These are phyloP conservation scores for Ustilago esculenta DNA, from an alignment of 1,284 basidiomycete genomes.

Conservation along the genomic window DNA sequence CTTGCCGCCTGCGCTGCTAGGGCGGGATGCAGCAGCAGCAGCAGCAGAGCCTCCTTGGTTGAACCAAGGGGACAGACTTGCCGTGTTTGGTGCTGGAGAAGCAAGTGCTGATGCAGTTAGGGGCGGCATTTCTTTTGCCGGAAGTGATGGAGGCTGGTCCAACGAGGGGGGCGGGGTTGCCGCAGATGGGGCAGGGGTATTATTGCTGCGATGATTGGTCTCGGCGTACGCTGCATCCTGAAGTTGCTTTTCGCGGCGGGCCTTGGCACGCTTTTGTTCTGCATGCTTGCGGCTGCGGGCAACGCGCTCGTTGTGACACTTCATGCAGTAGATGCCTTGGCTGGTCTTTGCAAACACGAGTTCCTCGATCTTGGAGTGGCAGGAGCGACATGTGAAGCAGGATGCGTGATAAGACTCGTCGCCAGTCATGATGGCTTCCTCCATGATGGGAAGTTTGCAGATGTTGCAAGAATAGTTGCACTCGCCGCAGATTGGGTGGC, in stretches of 20 bases:
- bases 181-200: not conserved
- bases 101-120: constrained; percentile 14
- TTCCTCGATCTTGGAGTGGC: constrained; percentile 93
- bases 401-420: constrained; percentile 98
- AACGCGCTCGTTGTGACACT: constrained; percentile 95
- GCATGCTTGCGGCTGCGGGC: constrained; percentile 88
- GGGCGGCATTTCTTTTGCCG: constrained; percentile 19
- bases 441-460: constrained; percentile 46
- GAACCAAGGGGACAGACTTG: constrained; percentile 34
- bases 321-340: constrained; percentile 98
- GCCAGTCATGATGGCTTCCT: constrained; percentile 67
- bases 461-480: constrained; percentile 82
- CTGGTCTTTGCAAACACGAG: constrained; percentile 98
- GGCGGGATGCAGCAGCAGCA: constrained; percentile 12
- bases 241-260: constrained; percentile 41
- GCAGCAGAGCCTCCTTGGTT: constrained; percentile 15
- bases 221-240: constrained; percentile 26
- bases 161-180: constrained; percentile 2
- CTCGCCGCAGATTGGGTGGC: constrained; percentile 93
- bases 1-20: constrained; percentile 28
- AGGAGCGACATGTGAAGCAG: constrained; percentile 97
- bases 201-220: constrained; percentile 3
- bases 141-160: constrained; percentile 25
- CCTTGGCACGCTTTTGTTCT: constrained; percentile 72
- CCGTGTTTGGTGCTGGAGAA: constrained; percentile 18